phyloP scores from a whole-genome alignment of 78 protist genomes.

The Dictyostelium firmibasis region DNA sequence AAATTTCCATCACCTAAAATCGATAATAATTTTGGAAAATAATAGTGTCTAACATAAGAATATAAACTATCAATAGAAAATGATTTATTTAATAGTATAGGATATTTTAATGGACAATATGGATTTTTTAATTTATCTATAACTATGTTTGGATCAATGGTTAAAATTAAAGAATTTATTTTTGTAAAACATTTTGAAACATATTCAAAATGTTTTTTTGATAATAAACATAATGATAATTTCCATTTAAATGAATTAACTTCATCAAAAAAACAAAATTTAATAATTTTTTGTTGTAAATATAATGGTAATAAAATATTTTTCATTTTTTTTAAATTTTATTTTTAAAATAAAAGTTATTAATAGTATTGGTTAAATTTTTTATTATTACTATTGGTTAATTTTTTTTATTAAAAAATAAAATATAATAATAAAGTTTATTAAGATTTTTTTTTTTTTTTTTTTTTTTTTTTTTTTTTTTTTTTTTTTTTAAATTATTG shows the following conservation, averaged over 20 bases:
- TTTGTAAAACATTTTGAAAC: constrained; percentile 6
- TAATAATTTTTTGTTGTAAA: neutral
- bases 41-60: neutral
- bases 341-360: too few species aligned
- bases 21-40: neutral
- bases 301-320: neutral
- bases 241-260: neutral
- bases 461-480: too few species aligned
- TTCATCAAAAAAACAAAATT: constrained; percentile 7
- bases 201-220: neutral
- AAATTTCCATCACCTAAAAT: neutral
- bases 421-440: too few species aligned
- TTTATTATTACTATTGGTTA: too few species aligned
- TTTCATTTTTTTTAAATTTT: neutral
- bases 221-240: constrained; percentile 5
- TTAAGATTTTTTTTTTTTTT: too few species aligned
- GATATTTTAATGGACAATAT: neutral
- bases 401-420: too few species aligned
- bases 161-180: neutral
- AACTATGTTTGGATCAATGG: neutral
- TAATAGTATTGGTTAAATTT: neutral
- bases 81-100: neutral
- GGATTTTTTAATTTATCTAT: neutral
- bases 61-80: neutral
- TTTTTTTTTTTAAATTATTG: too few species aligned